Evolutionary conservation across 805 yeast genomes (phyloP).

Genomic region (Pichia californica): DNA sequence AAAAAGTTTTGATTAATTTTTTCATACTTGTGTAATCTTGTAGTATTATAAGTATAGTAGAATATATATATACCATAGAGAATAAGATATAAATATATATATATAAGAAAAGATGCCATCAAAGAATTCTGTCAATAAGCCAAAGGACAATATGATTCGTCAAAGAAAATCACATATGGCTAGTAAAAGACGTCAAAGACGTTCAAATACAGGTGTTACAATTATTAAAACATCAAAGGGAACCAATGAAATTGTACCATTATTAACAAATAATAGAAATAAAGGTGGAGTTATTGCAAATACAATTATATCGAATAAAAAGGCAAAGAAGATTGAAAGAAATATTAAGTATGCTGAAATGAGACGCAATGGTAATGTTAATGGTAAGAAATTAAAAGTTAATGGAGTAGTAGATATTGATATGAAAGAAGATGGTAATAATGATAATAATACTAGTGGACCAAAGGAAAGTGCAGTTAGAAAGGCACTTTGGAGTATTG

Average conservation of each 20-base stretch:
- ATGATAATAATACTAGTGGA: slow-evolving; percentile 1
- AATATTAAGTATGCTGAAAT: slow-evolving; percentile 64
- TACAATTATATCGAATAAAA: slow-evolving; percentile 65
- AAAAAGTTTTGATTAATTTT: too few species aligned
- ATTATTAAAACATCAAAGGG: slow-evolving; percentile 10
- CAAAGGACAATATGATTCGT: slow-evolving; percentile 52
- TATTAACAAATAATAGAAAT: slow-evolving; percentile 33
- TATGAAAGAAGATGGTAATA: slow-evolving; percentile 30
- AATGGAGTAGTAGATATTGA: slow-evolving; percentile 41
- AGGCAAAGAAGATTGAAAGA: slow-evolving; percentile 72
- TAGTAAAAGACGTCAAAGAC: slow-evolving; percentile 51
- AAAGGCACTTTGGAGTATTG: slow-evolving; percentile 65
- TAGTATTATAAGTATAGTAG: too few species aligned
- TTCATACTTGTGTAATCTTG: too few species aligned
- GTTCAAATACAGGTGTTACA: slow-evolving; percentile 6
- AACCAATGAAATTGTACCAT: slow-evolving; percentile 36
- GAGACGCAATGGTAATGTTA: slow-evolving; percentile 28
- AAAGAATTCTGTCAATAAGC: slow-evolving; percentile 75
- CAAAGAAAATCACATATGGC: slow-evolving; percentile 37
- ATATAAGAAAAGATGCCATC: slow-evolving; percentile 81
- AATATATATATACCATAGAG: too few species aligned
- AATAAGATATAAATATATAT: too few species aligned
- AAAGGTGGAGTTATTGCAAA: slow-evolving; percentile 37
- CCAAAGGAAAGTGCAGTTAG: slow-evolving; percentile 43
- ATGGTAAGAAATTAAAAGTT: slow-evolving; percentile 23